Conservation (phyloP, 768 basidiomycete genomes). For the Lactifluus echinatus region DNA sequence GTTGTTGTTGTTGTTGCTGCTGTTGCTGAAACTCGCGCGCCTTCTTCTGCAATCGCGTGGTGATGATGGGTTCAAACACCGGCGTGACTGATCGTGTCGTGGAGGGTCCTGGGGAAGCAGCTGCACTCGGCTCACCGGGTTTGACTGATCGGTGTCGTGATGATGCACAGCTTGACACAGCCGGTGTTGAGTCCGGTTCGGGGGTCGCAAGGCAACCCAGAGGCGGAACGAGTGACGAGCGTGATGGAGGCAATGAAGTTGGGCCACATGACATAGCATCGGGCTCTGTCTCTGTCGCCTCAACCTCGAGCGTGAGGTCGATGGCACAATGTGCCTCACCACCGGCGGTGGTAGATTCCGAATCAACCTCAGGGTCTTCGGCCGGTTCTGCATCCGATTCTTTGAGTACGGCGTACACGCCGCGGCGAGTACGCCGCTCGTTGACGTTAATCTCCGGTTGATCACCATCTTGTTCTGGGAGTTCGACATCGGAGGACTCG, state of each 20-base stretch:
- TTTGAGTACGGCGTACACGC: constrained; percentile 67
- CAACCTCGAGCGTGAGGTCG: constrained; percentile 11
- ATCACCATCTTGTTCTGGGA: constrained; percentile 25
- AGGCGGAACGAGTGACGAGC: constrained; percentile 10
- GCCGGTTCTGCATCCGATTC: constrained; percentile 54
- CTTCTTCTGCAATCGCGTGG: constrained; percentile 48
- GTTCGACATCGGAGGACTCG: constrained; percentile 22
- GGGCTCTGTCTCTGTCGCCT: constrained; percentile 13
- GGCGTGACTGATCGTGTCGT: constrained; percentile 23
- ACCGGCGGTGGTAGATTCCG: constrained; percentile 11
- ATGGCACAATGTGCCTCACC: background rate
- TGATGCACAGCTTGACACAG: constrained; percentile 6
- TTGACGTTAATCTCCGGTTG: constrained; percentile 50
- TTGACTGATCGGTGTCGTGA: constrained; percentile 11
- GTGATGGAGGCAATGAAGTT: constrained; percentile 8
- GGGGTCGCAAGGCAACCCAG: constrained; percentile 10
- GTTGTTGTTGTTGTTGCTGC: constrained; percentile 36
- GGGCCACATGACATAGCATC: constrained; percentile 1
- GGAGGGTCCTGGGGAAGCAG: constrained; percentile 24
- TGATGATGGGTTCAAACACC: constrained; percentile 45
- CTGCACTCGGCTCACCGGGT: background rate
- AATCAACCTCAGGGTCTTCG: constrained; percentile 38
- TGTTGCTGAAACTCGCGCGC: constrained; percentile 28
- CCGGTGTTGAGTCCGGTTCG: constrained; percentile 3
- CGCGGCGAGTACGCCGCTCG: constrained; percentile 71